Evolutionary conservation across 164 flowering plant species (phyloP).

Genomic region (Magnolia kwangsiensis): DNA sequence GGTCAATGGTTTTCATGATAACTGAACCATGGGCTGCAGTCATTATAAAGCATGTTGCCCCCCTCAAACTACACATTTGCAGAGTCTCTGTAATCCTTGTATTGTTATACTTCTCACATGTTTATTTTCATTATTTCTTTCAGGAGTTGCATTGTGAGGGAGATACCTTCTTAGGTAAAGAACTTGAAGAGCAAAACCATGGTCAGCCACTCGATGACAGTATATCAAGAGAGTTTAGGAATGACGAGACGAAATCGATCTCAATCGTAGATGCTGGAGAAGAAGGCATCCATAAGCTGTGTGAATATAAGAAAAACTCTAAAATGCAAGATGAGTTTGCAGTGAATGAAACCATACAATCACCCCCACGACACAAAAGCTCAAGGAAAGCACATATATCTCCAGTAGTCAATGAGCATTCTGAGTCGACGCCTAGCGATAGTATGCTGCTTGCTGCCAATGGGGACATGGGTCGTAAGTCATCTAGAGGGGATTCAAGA

Average conservation of each 20-base stretch:
- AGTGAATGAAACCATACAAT: conserved; percentile 1
- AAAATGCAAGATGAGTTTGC: conserved; percentile 8
- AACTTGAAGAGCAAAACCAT: conserved; percentile 6
- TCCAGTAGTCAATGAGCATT: conserved; percentile 5
- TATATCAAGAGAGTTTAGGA: conserved; percentile 1
- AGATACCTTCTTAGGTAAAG: conserved; percentile 1
- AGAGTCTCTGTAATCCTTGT: neutral
- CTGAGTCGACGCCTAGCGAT: neutral
- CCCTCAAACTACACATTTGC: too few relatives aligned
- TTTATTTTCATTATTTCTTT: conserved; percentile 6
- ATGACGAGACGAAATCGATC: conserved; percentile 10
- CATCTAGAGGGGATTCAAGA: conserved; percentile 5
- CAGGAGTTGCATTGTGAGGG: conserved; percentile 24
- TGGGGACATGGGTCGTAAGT: conserved; percentile 20
- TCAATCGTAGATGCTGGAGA: conserved; percentile 1
- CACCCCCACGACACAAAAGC: neutral
- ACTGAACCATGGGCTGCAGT: too few relatives aligned
- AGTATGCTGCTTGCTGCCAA: conserved; percentile 13
- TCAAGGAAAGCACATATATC: conserved; percentile 3
- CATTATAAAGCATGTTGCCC: too few relatives aligned
- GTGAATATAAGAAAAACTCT: neutral
- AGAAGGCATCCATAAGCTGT: conserved; percentile 4
- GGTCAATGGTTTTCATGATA: too few relatives aligned
- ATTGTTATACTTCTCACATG: neutral
- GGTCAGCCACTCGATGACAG: neutral